These are phyloP conservation scores for Coemansia sp. DNA, from an alignment of 192 early-diverging fungal species.

Conservation along the genomic window DNA sequence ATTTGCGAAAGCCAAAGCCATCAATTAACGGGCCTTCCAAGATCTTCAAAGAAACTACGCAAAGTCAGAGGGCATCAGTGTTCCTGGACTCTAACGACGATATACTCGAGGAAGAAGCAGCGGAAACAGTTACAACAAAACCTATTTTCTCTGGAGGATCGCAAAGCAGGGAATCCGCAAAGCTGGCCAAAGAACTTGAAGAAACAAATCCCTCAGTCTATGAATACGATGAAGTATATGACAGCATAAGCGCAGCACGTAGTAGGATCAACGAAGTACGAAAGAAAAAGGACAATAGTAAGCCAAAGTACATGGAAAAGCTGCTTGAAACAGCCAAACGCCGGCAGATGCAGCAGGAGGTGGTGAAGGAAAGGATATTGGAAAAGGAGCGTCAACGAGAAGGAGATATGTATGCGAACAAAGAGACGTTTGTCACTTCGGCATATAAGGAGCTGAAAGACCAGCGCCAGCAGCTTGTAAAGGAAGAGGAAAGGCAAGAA, in stretches of 20 bases:
- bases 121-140: not conserved
- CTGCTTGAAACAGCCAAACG: slow-evolving; percentile 41
- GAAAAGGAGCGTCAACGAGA: slow-evolving; percentile 42
- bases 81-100: slow-evolving; percentile 11
- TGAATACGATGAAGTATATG: slow-evolving; percentile 50
- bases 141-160: slow-evolving; percentile 10
- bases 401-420: slow-evolving; percentile 40
- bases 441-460: slow-evolving; percentile 49
- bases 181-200: slow-evolving; percentile 18
- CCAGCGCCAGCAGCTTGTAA: slow-evolving; percentile 21
- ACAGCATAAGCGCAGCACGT: slow-evolving; percentile 20
- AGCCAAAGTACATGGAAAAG: slow-evolving; percentile 50
- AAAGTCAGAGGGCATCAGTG: slow-evolving; percentile 6
- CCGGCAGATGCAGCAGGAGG: slow-evolving; percentile 41
- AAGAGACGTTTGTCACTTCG: slow-evolving; percentile 41
- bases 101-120: not conserved
- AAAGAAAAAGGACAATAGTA: slow-evolving; percentile 16
- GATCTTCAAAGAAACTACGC: not conserved
- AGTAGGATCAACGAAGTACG: slow-evolving; percentile 10
- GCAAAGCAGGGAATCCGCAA: slow-evolving; percentile 15
- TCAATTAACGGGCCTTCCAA: not conserved
- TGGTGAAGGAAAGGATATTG: slow-evolving; percentile 30
- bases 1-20: slow-evolving; percentile 27
- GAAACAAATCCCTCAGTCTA: slow-evolving; percentile 28
- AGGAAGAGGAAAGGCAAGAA: slow-evolving; percentile 35